A percentile compares a stretch with the other conserved stretches of the same genome.
Evolutionary conservation across 768 basidiomycete species (phyloP).

Genomic region (Rossbeevera mucosa): DNA sequence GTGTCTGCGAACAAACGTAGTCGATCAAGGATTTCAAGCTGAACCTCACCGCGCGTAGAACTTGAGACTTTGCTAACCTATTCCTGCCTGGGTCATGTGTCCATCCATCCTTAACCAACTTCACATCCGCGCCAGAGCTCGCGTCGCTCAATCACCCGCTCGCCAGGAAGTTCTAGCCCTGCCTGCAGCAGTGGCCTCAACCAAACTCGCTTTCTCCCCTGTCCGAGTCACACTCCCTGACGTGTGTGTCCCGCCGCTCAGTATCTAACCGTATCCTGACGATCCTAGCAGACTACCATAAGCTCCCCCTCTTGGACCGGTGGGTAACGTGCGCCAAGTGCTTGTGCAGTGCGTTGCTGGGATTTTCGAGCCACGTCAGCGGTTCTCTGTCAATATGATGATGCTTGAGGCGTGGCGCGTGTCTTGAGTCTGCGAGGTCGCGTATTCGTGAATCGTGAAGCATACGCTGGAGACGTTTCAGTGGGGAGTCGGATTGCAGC

Average conservation of each 20-base stretch:
- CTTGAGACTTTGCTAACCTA: too few relatives aligned
- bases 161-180: neutral
- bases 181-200: neutral
- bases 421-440: constrained; percentile 21
- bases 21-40: too few relatives aligned
- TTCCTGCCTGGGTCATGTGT: too few relatives aligned
- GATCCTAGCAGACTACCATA: neutral
- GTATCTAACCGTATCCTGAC: neutral
- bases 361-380: constrained; percentile 23
- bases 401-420: neutral
- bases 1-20: too few relatives aligned
- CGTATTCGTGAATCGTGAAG: too few relatives aligned
- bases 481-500: too few relatives aligned
- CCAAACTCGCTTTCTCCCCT: neutral
- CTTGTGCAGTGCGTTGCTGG: constrained; percentile 12
- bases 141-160: neutral
- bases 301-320: too few relatives aligned
- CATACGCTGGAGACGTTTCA: too few relatives aligned
- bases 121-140: too few relatives aligned
- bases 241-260: too few relatives aligned
- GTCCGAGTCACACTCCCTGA: neutral
- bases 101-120: too few relatives aligned
- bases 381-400: constrained; percentile 8
- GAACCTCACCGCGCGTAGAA: too few relatives aligned
- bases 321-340: neutral